These are phyloP conservation scores for Lagenaria siceraria DNA, from an alignment of 306 rosid species.

Conservation along the genomic window DNA sequence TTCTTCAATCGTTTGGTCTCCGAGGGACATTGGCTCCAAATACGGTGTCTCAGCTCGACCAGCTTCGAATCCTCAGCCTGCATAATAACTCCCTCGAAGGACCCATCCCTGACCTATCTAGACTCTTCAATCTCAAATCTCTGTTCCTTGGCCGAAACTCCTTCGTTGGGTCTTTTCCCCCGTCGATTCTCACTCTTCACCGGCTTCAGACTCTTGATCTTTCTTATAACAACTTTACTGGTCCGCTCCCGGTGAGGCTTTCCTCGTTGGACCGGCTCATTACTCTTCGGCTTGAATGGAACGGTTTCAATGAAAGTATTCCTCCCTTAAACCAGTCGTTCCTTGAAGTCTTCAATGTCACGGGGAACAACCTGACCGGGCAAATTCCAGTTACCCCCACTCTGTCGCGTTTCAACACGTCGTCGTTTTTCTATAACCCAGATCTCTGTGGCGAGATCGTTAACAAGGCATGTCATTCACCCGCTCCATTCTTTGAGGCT, in stretches of 20 bases:
- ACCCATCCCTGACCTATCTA: constrained; percentile 67
- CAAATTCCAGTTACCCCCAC: constrained; percentile 37
- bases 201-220: constrained; percentile 48
- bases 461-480: constrained; percentile 32
- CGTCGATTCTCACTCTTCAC: constrained; percentile 42
- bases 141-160: constrained; percentile 45
- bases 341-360: constrained; percentile 33
- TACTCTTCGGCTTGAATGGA: constrained; percentile 43
- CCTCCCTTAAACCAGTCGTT: constrained; percentile 55
- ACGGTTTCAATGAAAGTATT: constrained; percentile 41
- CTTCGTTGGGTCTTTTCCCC: constrained; percentile 61
- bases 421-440: constrained; percentile 43
- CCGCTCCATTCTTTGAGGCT: constrained; percentile 43
- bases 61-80: constrained; percentile 65
- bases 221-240: constrained; percentile 45
- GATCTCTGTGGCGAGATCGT: constrained; percentile 68
- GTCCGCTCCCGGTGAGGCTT: constrained; percentile 32
- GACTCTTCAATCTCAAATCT: constrained; percentile 47
- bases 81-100: constrained; percentile 71
- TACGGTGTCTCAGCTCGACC: constrained; percentile 56
- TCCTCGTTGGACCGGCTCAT: constrained; percentile 38
- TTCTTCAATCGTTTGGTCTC: constrained; percentile 31
- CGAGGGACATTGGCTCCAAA: constrained; percentile 40
- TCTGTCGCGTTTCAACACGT: constrained; percentile 30
- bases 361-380: constrained; percentile 57